phyloP scores from a whole-genome alignment of 1,139 yeast species.

The Suhomyces yuchorum region DNA sequence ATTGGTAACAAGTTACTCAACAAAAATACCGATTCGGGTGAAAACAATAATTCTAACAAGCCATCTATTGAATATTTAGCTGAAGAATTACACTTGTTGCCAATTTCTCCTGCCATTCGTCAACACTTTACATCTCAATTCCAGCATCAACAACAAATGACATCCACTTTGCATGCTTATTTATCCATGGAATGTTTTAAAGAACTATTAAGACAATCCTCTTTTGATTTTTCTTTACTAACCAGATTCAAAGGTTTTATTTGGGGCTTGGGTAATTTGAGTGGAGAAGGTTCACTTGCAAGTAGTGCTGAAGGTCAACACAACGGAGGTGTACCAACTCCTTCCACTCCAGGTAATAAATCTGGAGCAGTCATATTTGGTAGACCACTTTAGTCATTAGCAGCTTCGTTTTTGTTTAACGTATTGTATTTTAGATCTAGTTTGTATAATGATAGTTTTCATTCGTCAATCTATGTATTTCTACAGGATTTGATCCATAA shows the following conservation, averaged over 20 bases:
- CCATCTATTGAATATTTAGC: conserved; percentile 55
- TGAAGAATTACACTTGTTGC: conserved; percentile 58
- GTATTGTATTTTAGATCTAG: conserved; percentile 11
- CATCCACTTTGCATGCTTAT: conserved; percentile 53
- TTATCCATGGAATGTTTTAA: conserved; percentile 60
- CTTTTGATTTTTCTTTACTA: conserved; percentile 35
- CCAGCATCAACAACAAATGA: conserved; percentile 45
- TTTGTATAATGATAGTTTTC: conserved; percentile 4
- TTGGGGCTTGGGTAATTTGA: conserved; percentile 51
- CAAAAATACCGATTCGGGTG: conserved; percentile 21
- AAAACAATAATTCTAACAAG: conserved; percentile 31
- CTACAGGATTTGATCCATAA: conserved; percentile 2
- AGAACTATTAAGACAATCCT: conserved; percentile 51
- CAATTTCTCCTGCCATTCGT: conserved; percentile 51
- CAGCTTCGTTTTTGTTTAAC: conserved; percentile 1
- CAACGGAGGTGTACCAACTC: conserved; percentile 24
- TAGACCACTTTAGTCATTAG: conserved; percentile 28
- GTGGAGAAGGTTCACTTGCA: conserved; percentile 18
- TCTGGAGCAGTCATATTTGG: conserved; percentile 37
- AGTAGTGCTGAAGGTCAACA: conserved; percentile 17
- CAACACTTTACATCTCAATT: conserved; percentile 44
- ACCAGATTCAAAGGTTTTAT: conserved; percentile 51
- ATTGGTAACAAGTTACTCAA: conserved; percentile 59
- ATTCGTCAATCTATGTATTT: conserved; percentile 1
- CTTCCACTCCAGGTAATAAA: conserved; percentile 28